phyloP scores from a whole-genome alignment of 2,329 filamentous ascomycete species.

The Ophiostoma novo-ulmi region DNA sequence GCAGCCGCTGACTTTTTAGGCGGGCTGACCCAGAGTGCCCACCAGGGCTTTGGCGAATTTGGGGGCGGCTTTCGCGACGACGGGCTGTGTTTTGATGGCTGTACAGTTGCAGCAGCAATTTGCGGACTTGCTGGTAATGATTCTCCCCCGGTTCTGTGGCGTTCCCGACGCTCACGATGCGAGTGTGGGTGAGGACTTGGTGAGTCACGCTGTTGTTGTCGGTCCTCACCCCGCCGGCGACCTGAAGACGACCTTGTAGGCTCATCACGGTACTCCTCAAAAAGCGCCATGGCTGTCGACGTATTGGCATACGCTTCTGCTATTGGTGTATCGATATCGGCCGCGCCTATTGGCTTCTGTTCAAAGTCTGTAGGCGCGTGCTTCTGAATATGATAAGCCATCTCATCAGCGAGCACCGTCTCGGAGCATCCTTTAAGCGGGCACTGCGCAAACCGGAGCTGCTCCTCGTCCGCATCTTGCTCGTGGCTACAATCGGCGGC shows the following conservation, averaged over 20 bases:
- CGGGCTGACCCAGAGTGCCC: background rate
- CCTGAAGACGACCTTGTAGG: background rate
- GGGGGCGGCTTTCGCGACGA: background rate
- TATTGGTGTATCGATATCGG: background rate
- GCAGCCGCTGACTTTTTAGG: background rate
- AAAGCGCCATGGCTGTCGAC: background rate
- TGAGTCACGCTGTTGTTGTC: background rate
- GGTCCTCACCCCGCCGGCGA: background rate
- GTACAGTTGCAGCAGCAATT: background rate
- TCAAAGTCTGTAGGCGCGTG: constrained; percentile 45
- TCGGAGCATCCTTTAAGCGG: constrained; percentile 56
- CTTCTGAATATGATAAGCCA: constrained; percentile 56
- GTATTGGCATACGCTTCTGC: background rate
- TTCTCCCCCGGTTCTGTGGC: background rate
- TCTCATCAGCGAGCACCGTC: constrained; percentile 46
- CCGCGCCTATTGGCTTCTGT: background rate
- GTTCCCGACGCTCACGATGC: constrained; percentile 21
- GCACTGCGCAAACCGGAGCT: constrained; percentile 46
- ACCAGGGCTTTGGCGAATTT: background rate
- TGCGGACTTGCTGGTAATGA: background rate
- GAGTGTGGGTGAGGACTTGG: background rate
- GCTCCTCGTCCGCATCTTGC: constrained; percentile 30
- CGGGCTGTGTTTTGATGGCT: background rate
- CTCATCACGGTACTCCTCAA: background rate
- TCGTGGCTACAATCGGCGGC: constrained; percentile 25